These are phyloP conservation scores for Magnusiomyces magnusii DNA, from an alignment of 1,139 yeast genomes.

Conservation along the genomic window DNA sequence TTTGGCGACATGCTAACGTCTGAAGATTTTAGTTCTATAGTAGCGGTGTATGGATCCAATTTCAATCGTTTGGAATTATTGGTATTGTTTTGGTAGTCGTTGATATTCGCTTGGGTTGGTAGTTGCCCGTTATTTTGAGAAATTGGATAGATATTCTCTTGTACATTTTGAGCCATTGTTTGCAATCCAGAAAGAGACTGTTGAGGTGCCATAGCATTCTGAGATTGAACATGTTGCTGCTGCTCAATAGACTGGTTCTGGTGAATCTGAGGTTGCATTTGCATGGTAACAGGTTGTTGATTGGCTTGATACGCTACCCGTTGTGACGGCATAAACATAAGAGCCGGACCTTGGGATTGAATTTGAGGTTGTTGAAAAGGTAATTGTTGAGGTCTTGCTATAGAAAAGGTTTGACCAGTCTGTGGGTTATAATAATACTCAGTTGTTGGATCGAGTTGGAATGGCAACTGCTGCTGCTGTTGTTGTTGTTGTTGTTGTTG, in stretches of 20 bases:
- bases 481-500: conserved; percentile 3
- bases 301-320: neutral
- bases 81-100: neutral
- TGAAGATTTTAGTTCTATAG: neutral
- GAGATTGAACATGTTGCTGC: neutral
- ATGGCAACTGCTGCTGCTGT: conserved; percentile 2
- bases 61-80: neutral
- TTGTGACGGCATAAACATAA: neutral
- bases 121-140: no score
- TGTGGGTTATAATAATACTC: neutral
- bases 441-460: neutral
- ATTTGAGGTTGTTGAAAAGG: neutral
- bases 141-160: no score
- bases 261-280: conserved; percentile 3
- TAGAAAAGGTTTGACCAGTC: neutral
- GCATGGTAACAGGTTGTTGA: conserved; percentile 1
- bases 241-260: neutral
- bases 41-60: neutral
- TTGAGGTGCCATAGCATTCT: neutral
- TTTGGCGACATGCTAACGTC: neutral
- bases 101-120: no score
- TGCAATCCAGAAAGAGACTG: neutral
- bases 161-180: neutral
- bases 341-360: neutral
- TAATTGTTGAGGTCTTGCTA: neutral